phyloP scores from a whole-genome alignment of 768 basidiomycete species.

The Lactifluus hygrophoroides region DNA sequence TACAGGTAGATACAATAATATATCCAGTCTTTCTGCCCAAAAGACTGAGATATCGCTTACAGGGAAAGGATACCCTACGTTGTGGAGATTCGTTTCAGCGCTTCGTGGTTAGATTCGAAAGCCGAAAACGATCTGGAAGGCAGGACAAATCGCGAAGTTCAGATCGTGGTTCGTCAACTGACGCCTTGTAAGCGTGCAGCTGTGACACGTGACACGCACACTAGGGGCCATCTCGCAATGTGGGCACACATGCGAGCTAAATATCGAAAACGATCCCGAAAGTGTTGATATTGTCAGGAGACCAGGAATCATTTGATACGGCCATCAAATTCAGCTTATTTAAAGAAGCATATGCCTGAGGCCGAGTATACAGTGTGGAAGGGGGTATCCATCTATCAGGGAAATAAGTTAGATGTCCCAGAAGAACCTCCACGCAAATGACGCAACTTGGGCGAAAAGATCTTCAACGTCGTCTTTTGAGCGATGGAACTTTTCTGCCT shows the following conservation, averaged over 20 bases:
- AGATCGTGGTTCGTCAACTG: constrained; percentile 39
- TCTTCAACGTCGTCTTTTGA: constrained; percentile 46
- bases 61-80: constrained; percentile 44
- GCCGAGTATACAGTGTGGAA: constrained; percentile 50
- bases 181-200: constrained; percentile 37
- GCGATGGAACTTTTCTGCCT: background rate
- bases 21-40: too few relatives aligned
- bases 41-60: too few relatives aligned
- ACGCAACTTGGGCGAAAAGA: constrained; percentile 40
- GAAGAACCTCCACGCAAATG: constrained; percentile 45
- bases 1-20: too few relatives aligned
- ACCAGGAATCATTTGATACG: constrained; percentile 53
- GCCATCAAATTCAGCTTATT: constrained; percentile 38
- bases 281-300: constrained; percentile 58
- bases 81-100: constrained; percentile 51
- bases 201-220: constrained; percentile 51
- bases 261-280: constrained; percentile 52
- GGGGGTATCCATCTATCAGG: constrained; percentile 57
- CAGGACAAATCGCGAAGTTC: constrained; percentile 56
- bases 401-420: constrained; percentile 58
- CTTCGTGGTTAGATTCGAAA: constrained; percentile 48
- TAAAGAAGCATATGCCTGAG: constrained; percentile 50
- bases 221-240: constrained; percentile 67
- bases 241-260: constrained; percentile 41
- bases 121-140: constrained; percentile 46